Base-by-base conservation (phyloP, 306 rosid genomes). In the Quercus parvula region DNA sequence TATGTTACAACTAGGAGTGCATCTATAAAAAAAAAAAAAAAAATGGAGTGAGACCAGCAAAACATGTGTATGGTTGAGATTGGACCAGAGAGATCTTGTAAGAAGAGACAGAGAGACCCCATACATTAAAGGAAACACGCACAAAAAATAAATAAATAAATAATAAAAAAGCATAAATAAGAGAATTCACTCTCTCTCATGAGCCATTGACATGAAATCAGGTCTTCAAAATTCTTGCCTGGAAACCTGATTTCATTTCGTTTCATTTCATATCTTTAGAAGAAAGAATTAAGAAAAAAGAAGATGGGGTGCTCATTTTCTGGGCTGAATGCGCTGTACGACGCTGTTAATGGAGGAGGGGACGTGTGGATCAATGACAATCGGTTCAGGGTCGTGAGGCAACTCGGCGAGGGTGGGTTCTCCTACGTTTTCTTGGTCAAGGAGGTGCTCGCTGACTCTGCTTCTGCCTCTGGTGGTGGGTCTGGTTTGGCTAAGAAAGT, bases 341-440 rank as follows among this genome's bases (percentile, higher is more conserved):
- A 91, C 61, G 90, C 99, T 59, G 98, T 91, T 0, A 93, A 96
- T 78, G 97, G 97, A n/a, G 98, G 94, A 38, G 98, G 94, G 0
- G 99, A 96, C 63, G 93, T 91, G 0, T 96, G 99, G 99, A 96
- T 96, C 97, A 96, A 96, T 56, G 99, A 96, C 58, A 93, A 83
- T 61, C 90, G 99, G 9, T 93, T 96, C 94, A 92, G 85, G 79
- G 81, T 96, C 85, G 81, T 96, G 24, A 84, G 97, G 85, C 97
- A 93, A 90, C 99, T 96, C 77, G 99, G 97, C 2, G 99, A 96
- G 87, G 99, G 99, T 58, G 99, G 96, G n/a, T 93, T 93, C 85
- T 96, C 99, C 68, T 93, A 69, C 33, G 98, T 93, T 63, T 96
- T 73, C 81, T 81, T 96, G 71, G 96, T 96, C 82, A 93, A 90